A percentile compares a stretch with the other conserved stretches of the same genome.
These are phyloP conservation scores for Syzygium aromaticum DNA, from an alignment of 345 rosid species.

Conservation along the genomic window DNA sequence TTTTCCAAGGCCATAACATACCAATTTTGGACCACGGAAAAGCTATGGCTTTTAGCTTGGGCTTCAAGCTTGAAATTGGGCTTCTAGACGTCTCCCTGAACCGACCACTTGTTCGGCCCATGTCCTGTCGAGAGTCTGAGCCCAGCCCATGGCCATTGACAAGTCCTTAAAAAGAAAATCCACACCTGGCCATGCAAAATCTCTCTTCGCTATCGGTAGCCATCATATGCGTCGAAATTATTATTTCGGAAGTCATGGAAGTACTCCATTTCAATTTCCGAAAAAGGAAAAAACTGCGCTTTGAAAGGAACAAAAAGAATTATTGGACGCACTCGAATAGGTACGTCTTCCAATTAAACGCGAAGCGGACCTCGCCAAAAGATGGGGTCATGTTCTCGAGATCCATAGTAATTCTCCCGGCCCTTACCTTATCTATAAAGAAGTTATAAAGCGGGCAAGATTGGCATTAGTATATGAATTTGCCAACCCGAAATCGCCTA, in stretches of 20 bases:
- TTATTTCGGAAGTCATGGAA: neutral
- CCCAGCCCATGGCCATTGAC: neutral
- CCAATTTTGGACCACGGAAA: neutral
- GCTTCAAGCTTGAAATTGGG: neutral
- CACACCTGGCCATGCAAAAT: neutral
- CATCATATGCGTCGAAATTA: neutral
- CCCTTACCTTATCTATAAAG: neutral
- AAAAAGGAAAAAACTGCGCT: neutral
- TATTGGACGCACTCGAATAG: rapidly evolving
- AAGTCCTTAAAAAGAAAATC: neutral
- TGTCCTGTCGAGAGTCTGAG: neutral
- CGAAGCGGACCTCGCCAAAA: neutral
- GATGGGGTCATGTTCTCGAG: neutral
- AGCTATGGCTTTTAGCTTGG: neutral
- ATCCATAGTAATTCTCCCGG: neutral
- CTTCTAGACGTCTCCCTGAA: neutral
- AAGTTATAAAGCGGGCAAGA: neutral
- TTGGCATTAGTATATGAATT: neutral
- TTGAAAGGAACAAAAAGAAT: neutral
- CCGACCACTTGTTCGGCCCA: neutral
- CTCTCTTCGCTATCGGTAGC: neutral
- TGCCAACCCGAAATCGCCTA: neutral
- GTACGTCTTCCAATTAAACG: neutral
- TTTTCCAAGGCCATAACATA: neutral
- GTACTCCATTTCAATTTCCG: neutral